Evolutionary conservation across 345 rosid species (phyloP).

Genomic region (Balakata baccata): DNA sequence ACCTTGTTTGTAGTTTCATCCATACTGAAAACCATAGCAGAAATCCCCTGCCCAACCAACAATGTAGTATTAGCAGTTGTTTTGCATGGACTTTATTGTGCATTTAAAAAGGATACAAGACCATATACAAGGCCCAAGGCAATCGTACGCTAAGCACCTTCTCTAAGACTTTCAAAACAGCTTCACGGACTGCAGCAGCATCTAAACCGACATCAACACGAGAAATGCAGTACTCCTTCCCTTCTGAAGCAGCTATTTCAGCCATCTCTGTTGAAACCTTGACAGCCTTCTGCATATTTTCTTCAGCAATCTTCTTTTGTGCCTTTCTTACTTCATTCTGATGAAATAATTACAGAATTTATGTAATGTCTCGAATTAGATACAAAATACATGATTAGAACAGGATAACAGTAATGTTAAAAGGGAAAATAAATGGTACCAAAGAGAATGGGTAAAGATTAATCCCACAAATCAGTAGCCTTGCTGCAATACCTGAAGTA

Average conservation of each 20-base stretch:
- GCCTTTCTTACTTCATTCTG: conserved; percentile 73
- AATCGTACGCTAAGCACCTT: conserved; percentile 42
- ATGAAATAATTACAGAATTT: neutral
- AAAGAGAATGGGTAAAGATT: neutral
- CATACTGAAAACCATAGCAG: conserved; percentile 79
- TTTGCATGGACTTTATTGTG: neutral
- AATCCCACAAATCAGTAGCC: conserved; percentile 1
- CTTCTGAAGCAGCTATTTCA: conserved; percentile 62
- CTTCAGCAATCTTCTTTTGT: conserved; percentile 86
- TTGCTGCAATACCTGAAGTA: conserved; percentile 59
- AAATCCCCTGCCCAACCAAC: conserved; percentile 55
- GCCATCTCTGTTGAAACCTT: conserved; percentile 56
- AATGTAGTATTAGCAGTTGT: neutral
- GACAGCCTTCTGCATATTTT: conserved; percentile 70
- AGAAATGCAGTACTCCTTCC: conserved; percentile 68
- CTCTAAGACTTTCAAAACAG: conserved; percentile 68
- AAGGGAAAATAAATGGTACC: neutral
- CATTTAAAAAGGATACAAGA: neutral
- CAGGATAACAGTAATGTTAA: neutral
- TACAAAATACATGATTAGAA: neutral
- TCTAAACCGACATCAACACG: conserved; percentile 84
- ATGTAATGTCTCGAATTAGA: neutral
- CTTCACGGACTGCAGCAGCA: conserved; percentile 94
- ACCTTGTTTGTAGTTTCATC: conserved; percentile 87
- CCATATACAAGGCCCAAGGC: neutral